Conservation (phyloP, 176 grass and related monocot genomes). For the Metroxylon sagu region DNA sequence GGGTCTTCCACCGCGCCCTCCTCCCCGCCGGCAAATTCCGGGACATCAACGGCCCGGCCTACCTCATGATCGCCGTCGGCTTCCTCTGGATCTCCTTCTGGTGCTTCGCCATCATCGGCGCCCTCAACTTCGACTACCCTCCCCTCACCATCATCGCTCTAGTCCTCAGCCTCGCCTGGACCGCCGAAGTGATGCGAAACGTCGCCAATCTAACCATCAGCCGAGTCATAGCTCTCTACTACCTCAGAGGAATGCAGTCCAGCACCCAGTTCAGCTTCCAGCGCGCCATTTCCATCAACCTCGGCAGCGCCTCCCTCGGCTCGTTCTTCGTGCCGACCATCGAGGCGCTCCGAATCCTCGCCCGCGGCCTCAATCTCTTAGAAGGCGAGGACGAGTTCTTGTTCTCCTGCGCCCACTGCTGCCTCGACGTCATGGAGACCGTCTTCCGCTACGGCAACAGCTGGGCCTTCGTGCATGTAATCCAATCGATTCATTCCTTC, state of each 20-base stretch:
- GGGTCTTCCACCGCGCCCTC: constrained; percentile 54
- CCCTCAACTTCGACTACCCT: constrained; percentile 60
- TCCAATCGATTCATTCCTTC: neutral
- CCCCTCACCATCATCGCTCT: constrained; percentile 64
- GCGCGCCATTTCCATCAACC: constrained; percentile 70
- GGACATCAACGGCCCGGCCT: constrained; percentile 68
- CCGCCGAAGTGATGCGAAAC: constrained; percentile 97
- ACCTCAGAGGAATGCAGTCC: constrained; percentile 96
- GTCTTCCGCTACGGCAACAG: constrained; percentile 90
- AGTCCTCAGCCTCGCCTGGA: constrained; percentile 74
- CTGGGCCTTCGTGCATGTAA: constrained; percentile 96
- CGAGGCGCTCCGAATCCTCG: constrained; percentile 82
- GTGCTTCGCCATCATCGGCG: constrained; percentile 86
- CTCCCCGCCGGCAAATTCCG: constrained; percentile 56
- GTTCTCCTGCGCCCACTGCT: constrained; percentile 98
- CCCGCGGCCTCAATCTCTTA: constrained; percentile 80
- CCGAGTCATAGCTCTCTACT: constrained; percentile 92
- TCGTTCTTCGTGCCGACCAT: constrained; percentile 87
- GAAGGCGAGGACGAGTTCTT: constrained; percentile 99
- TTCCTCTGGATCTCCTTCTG: constrained; percentile 82
- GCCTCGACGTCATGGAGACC: constrained; percentile 83
- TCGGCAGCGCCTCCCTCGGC: constrained; percentile 90
- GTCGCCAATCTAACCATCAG: constrained; percentile 87
- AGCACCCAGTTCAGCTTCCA: constrained; percentile 91
- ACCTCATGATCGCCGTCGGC: constrained; percentile 76